Base-by-base conservation (phyloP, 2,329 filamentous ascomycete species). In the Cercospora brassicicola region DNA sequence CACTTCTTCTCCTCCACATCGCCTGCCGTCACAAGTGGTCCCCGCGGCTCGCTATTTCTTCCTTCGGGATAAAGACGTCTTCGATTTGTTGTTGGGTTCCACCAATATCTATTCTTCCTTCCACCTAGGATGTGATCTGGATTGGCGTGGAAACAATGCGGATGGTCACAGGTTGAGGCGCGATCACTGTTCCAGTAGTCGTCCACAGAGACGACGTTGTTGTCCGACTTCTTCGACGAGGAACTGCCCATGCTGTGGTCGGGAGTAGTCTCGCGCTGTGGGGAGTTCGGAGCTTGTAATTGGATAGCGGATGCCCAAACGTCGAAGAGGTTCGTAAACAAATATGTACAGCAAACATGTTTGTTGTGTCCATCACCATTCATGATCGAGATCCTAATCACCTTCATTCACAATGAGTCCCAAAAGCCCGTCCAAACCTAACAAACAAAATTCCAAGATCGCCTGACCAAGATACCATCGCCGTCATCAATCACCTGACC, bases 61-160 rank as follows among this genome's bases (percentile, higher is more conserved):
- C 30, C n/a, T 13, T 30, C 45, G n/a, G 13, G 61, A 63, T 63
- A 45, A 3, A 51, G 15, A 13, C 59, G 28, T 10, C 30, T n/a
- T 26, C 33, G 42, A 36, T 36, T 48, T 1, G 61, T 63, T 8
- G 61, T 63, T 2, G 61, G 18, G n/a, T 10, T 36, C 61, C 61
- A 63, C 28, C 42, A 55, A 33, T 55, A 63, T 55, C 61, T 33
- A 20, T 36, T 53, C 45, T 18, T 55, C 30, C 61, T 53, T 23
- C 45, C 48, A 6, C 31, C 61, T 11, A 31, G 6, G 13, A 63
- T 55, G 33, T 63, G 28, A 18, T 63, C 61, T n/a, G 61, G 45
- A 36, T 55, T 48, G 1, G 10, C 30, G 8, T 31, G 28, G 15
- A 15, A 36, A 30, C 61, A 55, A 26, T 55, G 30, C 23, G 45